Evolutionary conservation across 495 filamentous ascomycete genomes (phyloP), one percentile per base, ranked within the genome.

Genomic region (Daldinia concentrica): DNA sequence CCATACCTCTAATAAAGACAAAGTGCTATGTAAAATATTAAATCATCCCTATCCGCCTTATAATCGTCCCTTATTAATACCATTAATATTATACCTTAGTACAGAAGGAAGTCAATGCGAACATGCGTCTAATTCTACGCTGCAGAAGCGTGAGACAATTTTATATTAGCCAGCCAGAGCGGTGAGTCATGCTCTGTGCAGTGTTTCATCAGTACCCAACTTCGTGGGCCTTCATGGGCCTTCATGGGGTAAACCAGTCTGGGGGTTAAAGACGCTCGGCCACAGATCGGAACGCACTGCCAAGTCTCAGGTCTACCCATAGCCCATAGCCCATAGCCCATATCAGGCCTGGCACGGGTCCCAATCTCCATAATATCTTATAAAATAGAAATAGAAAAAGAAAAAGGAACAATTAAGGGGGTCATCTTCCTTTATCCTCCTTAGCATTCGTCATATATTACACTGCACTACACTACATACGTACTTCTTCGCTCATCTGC

Each of bases 191-290:
- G 62, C 57, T 30, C 41, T 66, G 7, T 59, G 26, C 58, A 39
- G 39, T 50, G 71, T 73, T 73, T 69, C 66, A 73, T 55, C 57
- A 59, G n/a, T 63, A 24, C 62, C 57, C 66, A 66, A 69, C 62
- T 36, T 58, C 52, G 43, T 19, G 14, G 58, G 58, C 36, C 39
- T 24, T 51, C 45, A 51, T 51, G 45, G 45, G 19, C n/a, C 48
- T 64, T 54, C 39, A 68, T 41, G 55, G 69, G 64, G 60, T 51
- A 72, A 36, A 67, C 22, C 56, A 48, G 43, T 48, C 43, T 48
- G 43, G 43, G 43, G 51, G 12, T 30, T 7, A 27, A 54, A 24
- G 12, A 27, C 51, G 26, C 51, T 57, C 54, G 54, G 54, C 17
- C 54, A 36, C 15, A 57, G 54, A 57, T 57, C 54, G 54, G 54